Conservation (phyloP, 257 asterid species). For the Salvia splendens region DNA sequence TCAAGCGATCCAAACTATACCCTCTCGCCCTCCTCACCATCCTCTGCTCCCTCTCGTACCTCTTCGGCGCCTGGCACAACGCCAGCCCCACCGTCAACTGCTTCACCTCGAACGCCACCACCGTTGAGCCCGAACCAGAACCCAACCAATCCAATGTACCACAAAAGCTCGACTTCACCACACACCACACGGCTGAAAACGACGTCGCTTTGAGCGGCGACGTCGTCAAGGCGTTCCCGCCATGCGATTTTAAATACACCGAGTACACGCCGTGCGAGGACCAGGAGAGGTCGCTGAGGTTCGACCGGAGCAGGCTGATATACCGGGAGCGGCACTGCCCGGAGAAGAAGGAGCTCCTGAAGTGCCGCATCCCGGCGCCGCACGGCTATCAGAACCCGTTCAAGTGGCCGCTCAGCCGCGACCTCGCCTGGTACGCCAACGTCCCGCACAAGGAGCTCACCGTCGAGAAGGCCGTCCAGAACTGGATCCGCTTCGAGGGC, state of each 20-base stretch:
- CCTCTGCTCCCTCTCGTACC: constrained; percentile 69
- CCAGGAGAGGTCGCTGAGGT: constrained; percentile 58
- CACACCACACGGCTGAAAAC: constrained; percentile 53
- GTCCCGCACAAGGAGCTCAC: constrained; percentile 87
- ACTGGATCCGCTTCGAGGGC: constrained; percentile 83
- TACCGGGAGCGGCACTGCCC: constrained; percentile 92
- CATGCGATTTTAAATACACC: constrained; percentile 54
- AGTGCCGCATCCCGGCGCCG: constrained; percentile 85
- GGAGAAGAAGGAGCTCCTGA: constrained; percentile 47
- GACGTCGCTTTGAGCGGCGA: constrained; percentile 24
- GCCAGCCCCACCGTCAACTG: constrained; percentile 34
- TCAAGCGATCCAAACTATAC: constrained; percentile 45
- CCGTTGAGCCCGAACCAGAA: not conserved
- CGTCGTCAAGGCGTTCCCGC: constrained; percentile 41
- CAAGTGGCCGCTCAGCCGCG: constrained; percentile 80
- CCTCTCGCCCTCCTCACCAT: constrained; percentile 41
- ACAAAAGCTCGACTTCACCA: constrained; percentile 46
- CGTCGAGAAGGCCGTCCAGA: constrained; percentile 95
- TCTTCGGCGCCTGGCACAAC: constrained; percentile 63
- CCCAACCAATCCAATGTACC: constrained; percentile 38
- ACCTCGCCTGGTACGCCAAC: constrained; percentile 81
- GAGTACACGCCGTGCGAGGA: constrained; percentile 93
- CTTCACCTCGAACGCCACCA: constrained; percentile 30
- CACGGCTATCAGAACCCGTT: constrained; percentile 71
- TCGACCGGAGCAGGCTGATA: constrained; percentile 50